A percentile compares a stretch with the other conserved stretches of the same genome.
Conservation (phyloP, 208 protist genomes). For the Leishmania martiniquensis region DNA sequence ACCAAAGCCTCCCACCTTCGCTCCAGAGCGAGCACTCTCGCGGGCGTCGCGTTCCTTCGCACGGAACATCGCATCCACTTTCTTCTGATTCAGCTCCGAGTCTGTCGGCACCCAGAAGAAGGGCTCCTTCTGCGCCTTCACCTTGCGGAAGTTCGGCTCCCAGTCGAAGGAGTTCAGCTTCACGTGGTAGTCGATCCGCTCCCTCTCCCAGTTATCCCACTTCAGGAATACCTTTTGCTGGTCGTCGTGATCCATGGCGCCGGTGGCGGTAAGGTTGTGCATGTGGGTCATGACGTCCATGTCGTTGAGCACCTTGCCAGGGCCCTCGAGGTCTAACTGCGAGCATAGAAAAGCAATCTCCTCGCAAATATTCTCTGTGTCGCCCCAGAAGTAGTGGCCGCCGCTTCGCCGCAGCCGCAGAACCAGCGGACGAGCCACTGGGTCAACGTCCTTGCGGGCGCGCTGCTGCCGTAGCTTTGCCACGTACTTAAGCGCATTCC, state of each 20-base stretch:
- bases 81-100: slow-evolving; percentile 83
- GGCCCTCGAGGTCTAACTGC: slow-evolving; percentile 84
- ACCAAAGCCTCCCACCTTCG: slow-evolving; percentile 75
- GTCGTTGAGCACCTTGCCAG: slow-evolving; percentile 85
- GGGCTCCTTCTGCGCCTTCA: slow-evolving; percentile 91
- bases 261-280: slow-evolving; percentile 85
- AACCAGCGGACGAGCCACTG: slow-evolving; percentile 70
- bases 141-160: slow-evolving; percentile 89
- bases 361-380: slow-evolving; percentile 84
- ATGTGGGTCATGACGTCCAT: slow-evolving; percentile 95
- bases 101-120: slow-evolving; percentile 93
- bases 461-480: slow-evolving; percentile 86
- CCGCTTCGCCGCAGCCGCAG: slow-evolving; percentile 70
- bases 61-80: slow-evolving; percentile 84
- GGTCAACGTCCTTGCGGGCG: slow-evolving; percentile 67
- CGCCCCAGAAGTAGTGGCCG: slow-evolving; percentile 88
- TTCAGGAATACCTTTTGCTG: slow-evolving; percentile 90
- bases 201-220: slow-evolving; percentile 93
- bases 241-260: slow-evolving; percentile 92
- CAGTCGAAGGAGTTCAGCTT: slow-evolving; percentile 87
- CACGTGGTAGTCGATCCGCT: slow-evolving; percentile 91
- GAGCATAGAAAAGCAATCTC: slow-evolving; percentile 88
- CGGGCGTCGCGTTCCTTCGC: slow-evolving; percentile 76
- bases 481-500: slow-evolving; percentile 92
- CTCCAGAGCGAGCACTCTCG: slow-evolving; percentile 55